Evolutionary conservation across 176 grass and related monocot species (phyloP).

Genomic region (Thalia dealbata): DNA sequence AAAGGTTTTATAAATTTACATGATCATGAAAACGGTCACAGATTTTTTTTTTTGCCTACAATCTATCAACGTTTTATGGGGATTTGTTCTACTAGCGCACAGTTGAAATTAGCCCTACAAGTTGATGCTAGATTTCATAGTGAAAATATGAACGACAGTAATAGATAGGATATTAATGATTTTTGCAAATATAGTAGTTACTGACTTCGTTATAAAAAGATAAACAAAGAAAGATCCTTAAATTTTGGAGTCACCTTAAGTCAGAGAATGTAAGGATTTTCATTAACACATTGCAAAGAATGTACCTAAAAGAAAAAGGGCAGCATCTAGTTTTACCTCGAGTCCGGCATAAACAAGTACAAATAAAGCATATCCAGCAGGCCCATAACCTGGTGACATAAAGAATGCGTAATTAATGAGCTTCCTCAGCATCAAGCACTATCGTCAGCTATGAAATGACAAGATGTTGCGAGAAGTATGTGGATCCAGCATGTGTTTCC

Average conservation of each 20-base stretch:
- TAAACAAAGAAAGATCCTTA: not conserved
- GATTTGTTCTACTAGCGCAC: not conserved
- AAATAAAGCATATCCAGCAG: constrained; percentile 91
- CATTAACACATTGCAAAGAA: constrained; percentile 4
- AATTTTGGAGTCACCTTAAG: not conserved
- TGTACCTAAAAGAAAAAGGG: not conserved
- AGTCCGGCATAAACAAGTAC: constrained; percentile 82
- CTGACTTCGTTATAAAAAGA: not conserved
- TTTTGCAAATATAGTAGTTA: not conserved
- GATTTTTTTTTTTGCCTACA: not conserved
- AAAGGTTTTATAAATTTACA: not conserved
- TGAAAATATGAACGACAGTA: not conserved
- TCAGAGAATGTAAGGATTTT: not conserved
- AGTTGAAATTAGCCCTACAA: no score
- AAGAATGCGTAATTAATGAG: not conserved
- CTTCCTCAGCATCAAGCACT: not conserved
- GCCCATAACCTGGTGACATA: constrained; percentile 66
- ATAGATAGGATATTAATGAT: not conserved
- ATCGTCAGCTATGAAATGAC: not conserved
- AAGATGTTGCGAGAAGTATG: not conserved
- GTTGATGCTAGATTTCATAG: not conserved
- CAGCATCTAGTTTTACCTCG: constrained; percentile 46
- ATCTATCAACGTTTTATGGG: not conserved
- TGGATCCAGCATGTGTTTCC: not conserved
- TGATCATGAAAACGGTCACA: no score